A percentile compares a stretch with the other conserved stretches of the same genome.
These are phyloP conservation scores for Edaphochlamys debaryana DNA, from an alignment of 139 green algal genomes.

Conservation along the genomic window DNA sequence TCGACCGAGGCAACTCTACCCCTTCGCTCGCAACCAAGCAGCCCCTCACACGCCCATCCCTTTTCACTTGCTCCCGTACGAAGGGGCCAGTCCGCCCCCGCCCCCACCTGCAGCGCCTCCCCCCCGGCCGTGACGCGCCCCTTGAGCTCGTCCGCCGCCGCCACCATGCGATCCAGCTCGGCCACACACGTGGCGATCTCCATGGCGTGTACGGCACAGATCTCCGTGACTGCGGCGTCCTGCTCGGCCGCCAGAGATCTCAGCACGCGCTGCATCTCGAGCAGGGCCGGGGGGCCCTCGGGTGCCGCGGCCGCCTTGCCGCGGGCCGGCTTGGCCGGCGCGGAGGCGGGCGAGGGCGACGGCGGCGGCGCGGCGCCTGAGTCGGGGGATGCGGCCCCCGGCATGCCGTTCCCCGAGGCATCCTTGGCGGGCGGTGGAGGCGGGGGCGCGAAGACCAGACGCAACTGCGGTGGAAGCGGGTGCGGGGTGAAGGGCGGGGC, in stretches of 20 bases:
- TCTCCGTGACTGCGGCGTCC: conserved; percentile 54
- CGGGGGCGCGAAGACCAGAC: background rate
- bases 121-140: conserved; percentile 45
- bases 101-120: conserved; percentile 47
- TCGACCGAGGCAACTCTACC: too few relatives aligned
- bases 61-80: too few relatives aligned
- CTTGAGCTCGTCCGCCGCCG: conserved; percentile 45
- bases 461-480: too few relatives aligned
- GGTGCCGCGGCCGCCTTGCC: background rate
- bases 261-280: conserved; percentile 45
- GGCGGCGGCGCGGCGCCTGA: background rate
- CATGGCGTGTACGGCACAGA: conserved; percentile 63
- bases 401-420: too few relatives aligned
- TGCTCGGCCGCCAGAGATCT: conserved; percentile 60
- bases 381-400: too few relatives aligned
- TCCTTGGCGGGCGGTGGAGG: too few relatives aligned
- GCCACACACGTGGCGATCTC: conserved; percentile 69
- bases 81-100: too few relatives aligned
- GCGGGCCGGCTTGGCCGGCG: background rate
- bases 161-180: conserved; percentile 64
- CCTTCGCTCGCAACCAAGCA: too few relatives aligned
- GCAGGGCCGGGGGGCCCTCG: conserved; percentile 40
- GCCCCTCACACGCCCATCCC: too few relatives aligned
- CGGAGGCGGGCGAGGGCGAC: too few relatives aligned
- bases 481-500: too few relatives aligned